Percentiles rank a stretch among this genome's conserved stretches.
phyloP scores from a whole-genome alignment of 805 yeast species.

The Middelhovenomyces tepae region DNA sequence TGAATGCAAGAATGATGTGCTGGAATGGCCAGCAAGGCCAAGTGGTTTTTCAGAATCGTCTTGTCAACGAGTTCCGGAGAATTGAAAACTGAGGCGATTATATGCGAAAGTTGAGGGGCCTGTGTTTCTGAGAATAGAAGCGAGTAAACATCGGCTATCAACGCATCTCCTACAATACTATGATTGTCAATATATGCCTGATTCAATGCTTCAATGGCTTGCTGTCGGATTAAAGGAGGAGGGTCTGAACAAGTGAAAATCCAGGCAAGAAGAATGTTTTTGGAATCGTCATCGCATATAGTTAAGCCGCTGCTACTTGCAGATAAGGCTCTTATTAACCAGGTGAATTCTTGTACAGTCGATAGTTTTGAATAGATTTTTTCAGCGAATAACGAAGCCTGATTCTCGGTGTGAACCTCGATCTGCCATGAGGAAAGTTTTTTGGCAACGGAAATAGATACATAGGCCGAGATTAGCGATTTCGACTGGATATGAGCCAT shows the following conservation, averaged over 20 bases:
- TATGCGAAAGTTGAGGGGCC: neutral
- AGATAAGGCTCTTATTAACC: constrained; percentile 9
- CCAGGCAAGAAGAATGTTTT: constrained; percentile 3
- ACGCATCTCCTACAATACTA: too few relatives aligned
- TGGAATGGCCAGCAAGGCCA: constrained; percentile 28
- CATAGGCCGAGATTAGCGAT: too few relatives aligned
- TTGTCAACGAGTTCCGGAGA: neutral
- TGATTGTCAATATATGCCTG: constrained; percentile 1
- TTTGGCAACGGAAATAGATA: too few relatives aligned
- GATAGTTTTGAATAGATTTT: constrained; percentile 12
- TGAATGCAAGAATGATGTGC: constrained; percentile 36
- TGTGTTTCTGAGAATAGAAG: too few relatives aligned
- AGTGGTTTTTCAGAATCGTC: constrained; percentile 10
- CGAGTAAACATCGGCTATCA: too few relatives aligned
- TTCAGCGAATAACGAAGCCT: too few relatives aligned
- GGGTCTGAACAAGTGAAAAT: constrained; percentile 1
- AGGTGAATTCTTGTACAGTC: constrained; percentile 9
- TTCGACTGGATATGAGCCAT: constrained; percentile 42
- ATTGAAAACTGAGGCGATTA: neutral
- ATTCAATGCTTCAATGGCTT: neutral
- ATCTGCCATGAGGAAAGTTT: too few relatives aligned
- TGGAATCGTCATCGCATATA: constrained; percentile 2
- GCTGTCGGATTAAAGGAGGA: neutral
- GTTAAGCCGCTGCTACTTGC: constrained; percentile 3
- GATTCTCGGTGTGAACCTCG: too few relatives aligned